These are phyloP conservation scores for Fusarium sp. DNA, from an alignment of 2,329 filamentous ascomycete genomes.

Conservation along the genomic window DNA sequence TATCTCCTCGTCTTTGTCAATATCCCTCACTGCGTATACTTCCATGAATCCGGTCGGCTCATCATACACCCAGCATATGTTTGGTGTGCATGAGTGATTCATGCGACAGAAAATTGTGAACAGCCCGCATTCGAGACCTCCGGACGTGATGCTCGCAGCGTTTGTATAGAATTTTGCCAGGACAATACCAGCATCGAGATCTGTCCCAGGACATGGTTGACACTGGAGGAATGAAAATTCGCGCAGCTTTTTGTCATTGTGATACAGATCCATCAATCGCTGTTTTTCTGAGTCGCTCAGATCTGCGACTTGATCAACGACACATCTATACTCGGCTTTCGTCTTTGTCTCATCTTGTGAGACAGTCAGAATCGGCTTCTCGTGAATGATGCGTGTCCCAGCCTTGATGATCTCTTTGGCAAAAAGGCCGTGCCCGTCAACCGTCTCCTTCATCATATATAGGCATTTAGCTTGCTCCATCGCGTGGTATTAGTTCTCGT, in stretches of 20 bases:
- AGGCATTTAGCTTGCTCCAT: background rate
- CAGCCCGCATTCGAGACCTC: background rate
- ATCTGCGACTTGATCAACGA: background rate
- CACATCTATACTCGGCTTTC: conserved; percentile 5
- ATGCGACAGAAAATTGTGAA: conserved; percentile 15
- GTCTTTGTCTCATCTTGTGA: background rate
- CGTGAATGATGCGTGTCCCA: conserved; percentile 13
- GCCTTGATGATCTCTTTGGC: background rate
- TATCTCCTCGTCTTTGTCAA: background rate
- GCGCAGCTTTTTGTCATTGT: conserved; percentile 7
- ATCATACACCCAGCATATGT: conserved; percentile 13
- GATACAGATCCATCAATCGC: background rate
- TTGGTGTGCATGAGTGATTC: conserved; percentile 19
- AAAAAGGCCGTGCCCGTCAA: background rate
- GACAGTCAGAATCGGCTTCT: background rate
- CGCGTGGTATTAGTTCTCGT: accelerated
- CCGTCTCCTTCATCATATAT: background rate
- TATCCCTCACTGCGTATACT: conserved; percentile 2
- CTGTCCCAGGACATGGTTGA: background rate
- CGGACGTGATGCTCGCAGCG: conserved; percentile 1
- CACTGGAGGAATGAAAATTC: conserved; percentile 14
- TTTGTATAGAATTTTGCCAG: conserved; percentile 21
- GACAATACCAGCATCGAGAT: background rate
- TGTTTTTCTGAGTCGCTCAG: background rate
- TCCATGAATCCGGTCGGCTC: conserved; percentile 7